Base-by-base conservation (phyloP, 257 asterid species). In the Cynanchum wilfordii region DNA sequence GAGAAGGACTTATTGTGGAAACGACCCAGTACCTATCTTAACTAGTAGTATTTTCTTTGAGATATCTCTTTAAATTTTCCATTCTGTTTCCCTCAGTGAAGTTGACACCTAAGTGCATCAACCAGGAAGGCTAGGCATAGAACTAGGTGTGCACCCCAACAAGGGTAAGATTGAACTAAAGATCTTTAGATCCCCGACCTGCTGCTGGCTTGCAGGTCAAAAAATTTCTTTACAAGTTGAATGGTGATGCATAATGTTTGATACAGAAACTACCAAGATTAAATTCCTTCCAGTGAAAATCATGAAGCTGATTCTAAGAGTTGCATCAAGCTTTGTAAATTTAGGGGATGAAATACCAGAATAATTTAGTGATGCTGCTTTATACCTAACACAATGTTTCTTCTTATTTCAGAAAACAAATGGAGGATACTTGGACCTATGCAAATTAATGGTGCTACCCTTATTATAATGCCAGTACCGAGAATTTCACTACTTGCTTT, bases 401-500 rank as follows among this genome's bases (percentile, higher is more conserved):
- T 27, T 25, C 67, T 30, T 12, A 17, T 30, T 62, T 62, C 33
- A 33, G 45, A 45, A 62, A 29, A 62, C 67, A 62, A 30, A 16
- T 62, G 67, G 44, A 16, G 67, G 3, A 30, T 2, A 16, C 10
- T 15, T 13, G 42, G 10, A 12, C 17, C n/a, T 29, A 12, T 24
- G 64, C 36, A 58, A 24, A 58, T 58, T 24, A 59, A 13, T 59
- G 0, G 66, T 25, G n/a, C 10, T 13, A 15, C 4, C 42, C 66
- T 59, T 58, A 58, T 59, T 58, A 58, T 58, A 3, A 7, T 33
- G 47, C 8, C 47, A 30, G 47, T 63, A 2, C 19, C 7, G 47
- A 63, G 13, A 54, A 24, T 36, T 66, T 68, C 20, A 33, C 13
- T 29, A 65, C 57, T 22, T 74, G 76, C 16, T 66, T 27, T 36